Conservation (phyloP, 805 yeast species). For the Starmerella apicola region DNA sequence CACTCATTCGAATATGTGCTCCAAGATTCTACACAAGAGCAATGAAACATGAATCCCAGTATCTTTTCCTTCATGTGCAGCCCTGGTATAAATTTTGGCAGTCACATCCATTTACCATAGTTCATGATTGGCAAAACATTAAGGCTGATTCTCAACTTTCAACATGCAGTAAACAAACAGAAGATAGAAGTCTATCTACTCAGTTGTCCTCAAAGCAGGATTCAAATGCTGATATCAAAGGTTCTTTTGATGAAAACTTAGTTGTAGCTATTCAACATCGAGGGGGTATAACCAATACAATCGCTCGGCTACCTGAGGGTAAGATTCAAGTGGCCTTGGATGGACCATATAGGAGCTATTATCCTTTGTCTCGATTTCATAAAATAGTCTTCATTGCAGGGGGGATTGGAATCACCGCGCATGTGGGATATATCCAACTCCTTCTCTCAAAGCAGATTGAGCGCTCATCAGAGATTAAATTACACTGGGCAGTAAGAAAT, state of each 20-base stretch:
- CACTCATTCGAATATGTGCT: slow-evolving; percentile 21
- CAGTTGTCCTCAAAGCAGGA: not conserved
- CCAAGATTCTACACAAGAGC: slow-evolving; percentile 35
- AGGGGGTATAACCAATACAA: slow-evolving; percentile 14
- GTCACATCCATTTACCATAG: slow-evolving; percentile 55
- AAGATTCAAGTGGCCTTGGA: slow-evolving; percentile 36
- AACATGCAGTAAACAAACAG: not conserved
- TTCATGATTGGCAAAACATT: slow-evolving; percentile 1
- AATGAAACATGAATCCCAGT: slow-evolving; percentile 44
- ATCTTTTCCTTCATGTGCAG: slow-evolving; percentile 42
- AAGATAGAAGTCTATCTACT: not conserved
- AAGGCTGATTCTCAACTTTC: not conserved
- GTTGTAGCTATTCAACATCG: slow-evolving; percentile 13
- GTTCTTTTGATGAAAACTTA: not conserved
- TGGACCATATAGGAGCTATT: slow-evolving; percentile 42
- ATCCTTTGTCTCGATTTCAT: slow-evolving; percentile 28
- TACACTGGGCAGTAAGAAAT: slow-evolving; percentile 18
- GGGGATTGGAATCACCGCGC: slow-evolving; percentile 50
- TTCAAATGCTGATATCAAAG: not conserved
- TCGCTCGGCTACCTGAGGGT: slow-evolving; percentile 10
- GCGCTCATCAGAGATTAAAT: not conserved
- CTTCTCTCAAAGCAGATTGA: not conserved
- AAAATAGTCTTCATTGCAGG: slow-evolving; percentile 39
- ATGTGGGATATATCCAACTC: slow-evolving; percentile 21
- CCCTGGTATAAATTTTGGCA: slow-evolving; percentile 45